phyloP scores from a whole-genome alignment of 2,329 filamentous ascomycete species.

The Phyllosticta ampelicida region DNA sequence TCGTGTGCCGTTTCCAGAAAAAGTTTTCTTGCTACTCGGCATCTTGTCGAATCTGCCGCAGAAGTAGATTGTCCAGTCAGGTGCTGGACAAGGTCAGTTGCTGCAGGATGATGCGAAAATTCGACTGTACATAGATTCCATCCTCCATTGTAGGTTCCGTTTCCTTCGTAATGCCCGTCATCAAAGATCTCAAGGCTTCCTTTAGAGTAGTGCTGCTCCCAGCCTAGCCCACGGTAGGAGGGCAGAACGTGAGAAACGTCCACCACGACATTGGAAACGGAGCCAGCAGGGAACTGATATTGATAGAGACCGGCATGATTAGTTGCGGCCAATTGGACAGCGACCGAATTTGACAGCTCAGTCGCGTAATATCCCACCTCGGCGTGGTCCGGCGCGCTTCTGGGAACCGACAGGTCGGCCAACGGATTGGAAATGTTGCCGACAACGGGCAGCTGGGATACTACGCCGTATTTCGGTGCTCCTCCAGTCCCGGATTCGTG shows the following conservation, averaged over 20 bases:
- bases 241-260: conserved; percentile 55
- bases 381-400: conserved; percentile 41
- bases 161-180: conserved; percentile 48
- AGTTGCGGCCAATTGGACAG: conserved; percentile 48
- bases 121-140: conserved; percentile 43
- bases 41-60: conserved; percentile 48
- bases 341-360: conserved; percentile 42
- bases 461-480: conserved; percentile 25
- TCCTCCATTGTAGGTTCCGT: conserved; percentile 54
- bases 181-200: conserved; percentile 45
- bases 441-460: conserved; percentile 25
- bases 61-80: conserved; percentile 52
- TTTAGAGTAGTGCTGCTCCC: conserved; percentile 53
- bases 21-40: conserved; percentile 21
- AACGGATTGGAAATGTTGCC: conserved; percentile 39
- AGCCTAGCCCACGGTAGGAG: conserved; percentile 48
- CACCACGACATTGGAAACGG: conserved; percentile 41
- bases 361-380: conserved; percentile 54
- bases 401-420: conserved; percentile 42
- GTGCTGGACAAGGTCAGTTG: conserved; percentile 25
- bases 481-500: conserved; percentile 26
- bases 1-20: conserved; percentile 19
- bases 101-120: too few species aligned
- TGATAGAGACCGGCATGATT: conserved; percentile 47
- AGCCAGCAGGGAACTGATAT: conserved; percentile 44